Conservation (phyloP, 805 yeast species). For the Geotrichum ghanense region DNA sequence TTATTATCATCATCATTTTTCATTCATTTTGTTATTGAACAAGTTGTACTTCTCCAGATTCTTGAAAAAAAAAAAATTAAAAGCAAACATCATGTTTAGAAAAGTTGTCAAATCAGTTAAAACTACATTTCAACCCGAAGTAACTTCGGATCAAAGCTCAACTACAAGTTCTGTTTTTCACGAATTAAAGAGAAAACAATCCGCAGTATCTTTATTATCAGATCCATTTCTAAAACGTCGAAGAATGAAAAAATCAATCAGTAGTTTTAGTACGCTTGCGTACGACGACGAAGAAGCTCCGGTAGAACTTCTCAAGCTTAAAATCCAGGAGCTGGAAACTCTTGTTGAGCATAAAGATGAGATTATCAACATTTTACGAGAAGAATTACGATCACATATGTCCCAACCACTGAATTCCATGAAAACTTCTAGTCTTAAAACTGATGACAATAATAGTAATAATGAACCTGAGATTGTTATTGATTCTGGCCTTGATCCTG, state of each 20-base stretch:
- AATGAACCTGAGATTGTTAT: too few species aligned
- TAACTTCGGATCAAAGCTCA: not conserved
- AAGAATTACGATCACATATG: not conserved
- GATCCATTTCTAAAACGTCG: not conserved
- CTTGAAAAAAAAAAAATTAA: too few species aligned
- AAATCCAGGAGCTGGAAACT: not conserved
- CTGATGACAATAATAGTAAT: too few species aligned
- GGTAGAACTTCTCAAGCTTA: not conserved
- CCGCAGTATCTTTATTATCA: not conserved
- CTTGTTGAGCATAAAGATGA: not conserved
- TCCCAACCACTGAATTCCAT: too few species aligned
- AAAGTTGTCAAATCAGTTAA: not conserved
- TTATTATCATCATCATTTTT: too few species aligned
- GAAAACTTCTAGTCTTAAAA: too few species aligned
- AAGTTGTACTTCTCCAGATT: too few species aligned
- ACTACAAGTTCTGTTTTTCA: too few species aligned
- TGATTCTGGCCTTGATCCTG: too few species aligned
- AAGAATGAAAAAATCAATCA: not conserved
- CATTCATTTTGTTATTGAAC: too few species aligned
- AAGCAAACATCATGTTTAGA: not conserved
- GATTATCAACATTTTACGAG: not conserved
- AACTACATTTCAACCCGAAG: not conserved
- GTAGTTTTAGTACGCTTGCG: not conserved
- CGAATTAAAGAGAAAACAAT: too few species aligned
- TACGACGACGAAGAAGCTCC: not conserved